Evolutionary conservation across 2,329 filamentous ascomycete genomes (phyloP), one percentile per base, ranked within the genome.

Genomic region (Aureobasidium subglaciale): DNA sequence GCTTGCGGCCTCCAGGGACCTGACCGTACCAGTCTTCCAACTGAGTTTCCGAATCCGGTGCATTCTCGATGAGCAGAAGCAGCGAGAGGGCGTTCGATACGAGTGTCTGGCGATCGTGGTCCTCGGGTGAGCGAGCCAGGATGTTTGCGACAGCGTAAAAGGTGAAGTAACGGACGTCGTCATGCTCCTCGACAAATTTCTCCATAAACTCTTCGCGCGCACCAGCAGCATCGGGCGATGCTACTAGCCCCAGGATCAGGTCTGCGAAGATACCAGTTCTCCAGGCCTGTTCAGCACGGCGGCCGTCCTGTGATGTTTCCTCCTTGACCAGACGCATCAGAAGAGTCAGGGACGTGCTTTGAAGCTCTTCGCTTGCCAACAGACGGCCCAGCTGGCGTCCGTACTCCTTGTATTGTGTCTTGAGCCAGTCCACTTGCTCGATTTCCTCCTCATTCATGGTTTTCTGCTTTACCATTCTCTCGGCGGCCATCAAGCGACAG

Each of bases 311-410:
- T 56, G 79, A 79, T 55, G 78, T 78, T 67, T 95, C 89, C 49
- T 87, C 85, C 74, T 95, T 93, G 61, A 95, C 74, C 45, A 95
- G 71, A 55, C 87, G 84, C 90, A 96, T 95, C 56, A 85, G 80
- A 46, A 96, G 74, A 0, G 86, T 88, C 63, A 97, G 72, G 10
- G 83, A 85, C 15, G 87, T 88, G 40, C 81, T 78, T 59, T 88
- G 71, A 56, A 73, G 83, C 58, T 86, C 80, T 11, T 82, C 78
- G 55, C 78, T 72, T 40, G 73, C 71, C 42, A 96, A 74, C 60
- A 88, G 78, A 3, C 71, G 69, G 25, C 86, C 64, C 37, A 96
- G 71, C 3, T 79, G 70, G 25, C 74, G 70, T 0, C 63, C 60
- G 68, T 88, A 95, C 63, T 90, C 86, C 6, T 78, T 75, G 63